Percentiles rank a stretch among this genome's conserved stretches.
phyloP scores from a whole-genome alignment of 306 rosid genomes.

The Benincasa hispida region DNA sequence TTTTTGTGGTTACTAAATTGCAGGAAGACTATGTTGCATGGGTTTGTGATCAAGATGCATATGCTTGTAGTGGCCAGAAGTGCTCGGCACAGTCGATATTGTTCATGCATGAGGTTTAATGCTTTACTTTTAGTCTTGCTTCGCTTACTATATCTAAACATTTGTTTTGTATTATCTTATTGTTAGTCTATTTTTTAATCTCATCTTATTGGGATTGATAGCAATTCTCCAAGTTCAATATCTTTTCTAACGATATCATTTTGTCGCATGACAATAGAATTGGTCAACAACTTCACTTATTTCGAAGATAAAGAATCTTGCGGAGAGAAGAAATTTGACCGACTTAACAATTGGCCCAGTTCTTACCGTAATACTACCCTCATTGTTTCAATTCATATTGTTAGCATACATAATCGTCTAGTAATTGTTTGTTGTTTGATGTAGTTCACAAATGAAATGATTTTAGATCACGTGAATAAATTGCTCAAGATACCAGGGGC shows the following conservation, averaged over 20 bases:
- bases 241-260: slow-evolving; percentile 7
- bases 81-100: slow-evolving; percentile 89
- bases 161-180: neutral
- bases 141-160: neutral
- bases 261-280: slow-evolving; percentile 38
- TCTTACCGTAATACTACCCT: slow-evolving; percentile 45
- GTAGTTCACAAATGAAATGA: slow-evolving; percentile 61
- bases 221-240: neutral
- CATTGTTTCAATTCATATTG: neutral
- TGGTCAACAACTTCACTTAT: slow-evolving; percentile 63
- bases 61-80: slow-evolving; percentile 97
- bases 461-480: slow-evolving; percentile 67
- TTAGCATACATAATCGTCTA: neutral
- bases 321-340: slow-evolving; percentile 72
- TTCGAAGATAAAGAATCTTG: slow-evolving; percentile 71
- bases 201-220: neutral
- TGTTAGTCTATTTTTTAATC: neutral
- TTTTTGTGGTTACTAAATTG: slow-evolving; percentile 16
- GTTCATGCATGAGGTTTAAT: slow-evolving; percentile 84
- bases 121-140: slow-evolving; percentile 5
- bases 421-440: slow-evolving; percentile 5
- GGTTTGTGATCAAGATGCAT: slow-evolving; percentile 99
- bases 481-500: slow-evolving; percentile 78
- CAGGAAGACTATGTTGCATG: slow-evolving; percentile 88
- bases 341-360: slow-evolving; percentile 92